Evolutionary conservation across 306 rosid genomes (phyloP), one percentile per base, ranked within the genome.

Genomic region (Canavalia ensiformis): DNA sequence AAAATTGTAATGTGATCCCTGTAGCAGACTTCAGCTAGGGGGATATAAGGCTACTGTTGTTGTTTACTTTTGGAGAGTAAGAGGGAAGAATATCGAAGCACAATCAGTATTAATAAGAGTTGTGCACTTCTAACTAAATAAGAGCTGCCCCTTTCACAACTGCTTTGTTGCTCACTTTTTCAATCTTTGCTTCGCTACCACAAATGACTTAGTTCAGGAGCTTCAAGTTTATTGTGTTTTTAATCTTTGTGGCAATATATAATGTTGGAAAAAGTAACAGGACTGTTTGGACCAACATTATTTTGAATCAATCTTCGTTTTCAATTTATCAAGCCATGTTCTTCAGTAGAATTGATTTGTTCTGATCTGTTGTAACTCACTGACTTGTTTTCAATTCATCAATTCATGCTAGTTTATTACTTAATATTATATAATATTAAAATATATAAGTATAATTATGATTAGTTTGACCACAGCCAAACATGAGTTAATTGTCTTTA

Each of bases 71-170:
- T 64, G 55, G 55, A 45, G 31, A 25, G 7, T 54, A 10, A 7
- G 34, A 75, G 51, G 58, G 72, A 8, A 63, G 51, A 68, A 1
- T 11, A 64, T 44, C 2, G n/a, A 31, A 73, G 80, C 25, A 55
- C 44, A 73, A 30, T 81, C 75, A 63, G 7, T 54, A n/a, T 7
- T 54, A 34, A 44, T 3, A 30, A 66, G 44, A 58, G 46, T 55
- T 64, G 42, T 13, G 42, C 11, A 72, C 37, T 49, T 80, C 45
- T 51, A 41, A 58, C 51, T 34, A 57, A 57, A 73, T 39, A 6
- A 31, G 8, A 10, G 69, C 25, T 25, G 7, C 59, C 31, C 25
- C 31, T 5, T 33, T 25, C 28, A 33, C 13, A 58, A 68, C 13
- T 68, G 37, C 9, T 33, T 3, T 37, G 30, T 6, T 31, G 11